Conservation (phyloP, 768 basidiomycete genomes). For the Lactarius trivialis region DNA sequence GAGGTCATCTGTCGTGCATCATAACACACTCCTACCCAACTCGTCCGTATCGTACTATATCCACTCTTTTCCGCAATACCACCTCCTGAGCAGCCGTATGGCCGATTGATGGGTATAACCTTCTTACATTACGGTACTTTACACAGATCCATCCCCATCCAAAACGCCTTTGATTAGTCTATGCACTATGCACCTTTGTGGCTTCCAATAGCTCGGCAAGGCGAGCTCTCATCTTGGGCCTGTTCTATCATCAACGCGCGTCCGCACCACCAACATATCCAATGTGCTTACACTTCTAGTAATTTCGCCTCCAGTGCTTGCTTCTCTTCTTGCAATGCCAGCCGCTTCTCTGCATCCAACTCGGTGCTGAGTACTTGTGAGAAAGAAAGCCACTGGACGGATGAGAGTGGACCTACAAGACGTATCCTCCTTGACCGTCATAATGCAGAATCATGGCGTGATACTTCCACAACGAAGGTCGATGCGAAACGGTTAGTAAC, state of each 20-base stretch:
- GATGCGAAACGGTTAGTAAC: slow-evolving; percentile 89
- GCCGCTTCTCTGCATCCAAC: slow-evolving; percentile 81
- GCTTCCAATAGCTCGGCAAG: slow-evolving; percentile 55
- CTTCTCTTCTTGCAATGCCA: slow-evolving; percentile 93
- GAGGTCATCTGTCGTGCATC: slow-evolving; percentile 81
- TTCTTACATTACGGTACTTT: background rate
- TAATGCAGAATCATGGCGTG: slow-evolving; percentile 86
- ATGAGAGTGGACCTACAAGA: slow-evolving; percentile 59
- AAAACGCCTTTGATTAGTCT: background rate
- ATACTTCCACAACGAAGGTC: slow-evolving; percentile 90
- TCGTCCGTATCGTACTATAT: background rate
- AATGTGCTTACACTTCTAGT: slow-evolving; percentile 66
- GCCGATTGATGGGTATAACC: background rate
- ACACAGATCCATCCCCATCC: background rate
- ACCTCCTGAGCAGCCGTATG: background rate
- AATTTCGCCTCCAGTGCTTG: slow-evolving; percentile 80
- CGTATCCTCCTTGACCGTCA: slow-evolving; percentile 91
- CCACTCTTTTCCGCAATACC: background rate
- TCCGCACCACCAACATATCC: background rate
- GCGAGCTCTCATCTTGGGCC: slow-evolving; percentile 76
- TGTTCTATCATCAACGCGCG: slow-evolving; percentile 27
- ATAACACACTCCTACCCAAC: background rate
- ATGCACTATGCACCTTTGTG: slow-evolving; percentile 20
- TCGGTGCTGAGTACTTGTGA: slow-evolving; percentile 51
- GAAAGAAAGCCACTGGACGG: background rate